phyloP scores from a whole-genome alignment of 352 stramenopile species.

The Blastocystis sp. region DNA sequence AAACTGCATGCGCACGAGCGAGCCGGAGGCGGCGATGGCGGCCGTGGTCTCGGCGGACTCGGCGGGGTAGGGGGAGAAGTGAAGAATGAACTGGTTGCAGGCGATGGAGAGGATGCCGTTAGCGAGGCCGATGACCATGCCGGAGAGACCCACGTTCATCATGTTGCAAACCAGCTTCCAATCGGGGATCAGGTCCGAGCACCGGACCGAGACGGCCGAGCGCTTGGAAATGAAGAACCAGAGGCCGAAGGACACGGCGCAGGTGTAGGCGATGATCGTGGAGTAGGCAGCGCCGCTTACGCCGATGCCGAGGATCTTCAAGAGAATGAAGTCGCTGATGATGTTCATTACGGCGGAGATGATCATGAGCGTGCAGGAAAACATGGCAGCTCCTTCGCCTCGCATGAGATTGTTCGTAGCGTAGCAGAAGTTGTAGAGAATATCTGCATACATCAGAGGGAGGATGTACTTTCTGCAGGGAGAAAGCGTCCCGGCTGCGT shows the following conservation, averaged over 20 bases:
- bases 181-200: constrained; percentile 30
- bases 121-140: constrained; percentile 42
- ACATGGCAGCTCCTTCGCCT: constrained; percentile 62
- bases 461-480: constrained; percentile 33
- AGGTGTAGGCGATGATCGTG: constrained; percentile 30
- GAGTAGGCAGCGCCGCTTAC: constrained; percentile 30
- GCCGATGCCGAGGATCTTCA: constrained; percentile 13
- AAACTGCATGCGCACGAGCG: constrained; percentile 34
- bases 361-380: constrained; percentile 29
- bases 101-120: constrained; percentile 42
- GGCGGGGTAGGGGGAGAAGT: constrained; percentile 15
- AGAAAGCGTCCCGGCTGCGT: constrained; percentile 4
- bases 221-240: constrained; percentile 52
- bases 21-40: constrained; percentile 43
- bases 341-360: constrained; percentile 43
- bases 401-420: constrained; percentile 65
- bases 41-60: constrained; percentile 23
- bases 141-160: constrained; percentile 55
- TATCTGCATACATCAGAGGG: constrained; percentile 38
- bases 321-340: constrained; percentile 29
- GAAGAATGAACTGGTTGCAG: constrained; percentile 31
- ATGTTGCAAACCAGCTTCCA: constrained; percentile 56
- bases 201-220: constrained; percentile 18
- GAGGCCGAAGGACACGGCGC: constrained; percentile 12
- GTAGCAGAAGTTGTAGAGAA: constrained; percentile 68